Base-by-base conservation (phyloP, 768 basidiomycete genomes). In the Xerocomellus intermedius region DNA sequence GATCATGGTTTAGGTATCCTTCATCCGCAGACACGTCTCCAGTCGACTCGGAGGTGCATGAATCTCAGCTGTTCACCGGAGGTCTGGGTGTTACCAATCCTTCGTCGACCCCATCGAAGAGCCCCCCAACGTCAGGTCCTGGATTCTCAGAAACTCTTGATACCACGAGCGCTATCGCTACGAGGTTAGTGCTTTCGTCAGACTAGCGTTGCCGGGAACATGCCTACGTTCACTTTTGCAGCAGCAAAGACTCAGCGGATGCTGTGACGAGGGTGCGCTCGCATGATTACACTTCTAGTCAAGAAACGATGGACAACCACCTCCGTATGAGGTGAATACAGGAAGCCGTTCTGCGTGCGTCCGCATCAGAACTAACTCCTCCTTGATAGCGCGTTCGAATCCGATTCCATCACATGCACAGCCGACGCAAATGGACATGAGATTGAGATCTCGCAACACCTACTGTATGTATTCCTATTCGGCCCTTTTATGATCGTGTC, bases 391-490 rank as follows among this genome's bases (percentile, higher is more conserved):
- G 10, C 17, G n/a, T 22, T 13, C 14, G 36, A 41, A 42, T 52
- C 41, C 16, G n/a, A 38, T 10, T 37, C 28, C 17, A 35, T 19
- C 12, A 13, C 37, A 19, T 13, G 22, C 5, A 26, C 41, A 22
- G 43, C 44, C 33, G 26, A 21, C 4, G 19, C 6, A 12, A 10
- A 19, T 14, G 41, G 9, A 22, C 22, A 37, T 19, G 8, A 42
- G 2, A 16, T 16, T 7, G 9, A 41, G 5, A 22, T 9, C 33
- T 19, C 16, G 21, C 41, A 8, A 8, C 12, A 22, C 22, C 44
- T 21, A 28, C 33, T 33, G 62, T 64, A 13, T n/a, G 62, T 48
- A 22, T 13, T 28, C 22, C 3, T 13, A 12, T 36, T 33, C 8
- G 5, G 4, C 17, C 9, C 3, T 24, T 36, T 14, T 8, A 14